Conservation (phyloP, 768 basidiomycete genomes). For the Lactarius psammicola region DNA sequence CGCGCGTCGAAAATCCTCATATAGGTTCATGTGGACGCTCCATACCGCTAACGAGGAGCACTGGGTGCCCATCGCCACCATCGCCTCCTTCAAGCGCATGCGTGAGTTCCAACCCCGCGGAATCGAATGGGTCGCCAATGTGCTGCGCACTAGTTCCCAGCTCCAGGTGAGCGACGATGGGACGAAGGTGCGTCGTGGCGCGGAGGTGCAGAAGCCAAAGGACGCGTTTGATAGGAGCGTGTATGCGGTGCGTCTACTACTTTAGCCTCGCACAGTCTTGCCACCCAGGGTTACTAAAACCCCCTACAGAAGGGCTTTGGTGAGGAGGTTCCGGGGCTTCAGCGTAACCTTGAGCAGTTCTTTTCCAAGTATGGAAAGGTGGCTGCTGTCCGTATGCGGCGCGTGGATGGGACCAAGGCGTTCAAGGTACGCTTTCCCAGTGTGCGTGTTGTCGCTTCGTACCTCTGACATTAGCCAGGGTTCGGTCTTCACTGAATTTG, state of each 20-base stretch:
- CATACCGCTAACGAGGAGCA: slow-evolving; percentile 79
- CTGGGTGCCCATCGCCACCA: slow-evolving; percentile 85
- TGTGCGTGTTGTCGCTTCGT: background rate
- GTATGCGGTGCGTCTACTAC: slow-evolving; percentile 69
- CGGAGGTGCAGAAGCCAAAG: slow-evolving; percentile 75
- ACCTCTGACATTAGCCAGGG: slow-evolving; percentile 46
- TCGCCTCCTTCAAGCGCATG: slow-evolving; percentile 97
- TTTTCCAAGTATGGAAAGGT: slow-evolving; percentile 75
- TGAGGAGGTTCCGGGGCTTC: slow-evolving; percentile 58
- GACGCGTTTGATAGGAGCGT: slow-evolving; percentile 80
- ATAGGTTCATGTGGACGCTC: slow-evolving; percentile 92
- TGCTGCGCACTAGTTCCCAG: slow-evolving; percentile 51
- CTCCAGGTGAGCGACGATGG: slow-evolving; percentile 76
- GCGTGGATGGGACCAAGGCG: slow-evolving; percentile 70
- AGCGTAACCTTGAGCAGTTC: slow-evolving; percentile 73
- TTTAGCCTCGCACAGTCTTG: background rate
- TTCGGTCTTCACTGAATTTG: slow-evolving; percentile 92
- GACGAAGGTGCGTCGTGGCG: slow-evolving; percentile 68
- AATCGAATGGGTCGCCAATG: slow-evolving; percentile 63
- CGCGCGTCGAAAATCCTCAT: background rate
- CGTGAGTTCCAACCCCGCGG: slow-evolving; percentile 62
- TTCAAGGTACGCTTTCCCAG: slow-evolving; percentile 67
- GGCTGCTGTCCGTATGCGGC: slow-evolving; percentile 85
- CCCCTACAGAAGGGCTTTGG: slow-evolving; percentile 81
- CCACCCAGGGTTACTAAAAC: background rate